A percentile compares a stretch with the other conserved stretches of the same genome.
These are phyloP conservation scores for Periconia sp. DNA, from an alignment of 2,329 filamentous ascomycete species.

Conservation along the genomic window DNA sequence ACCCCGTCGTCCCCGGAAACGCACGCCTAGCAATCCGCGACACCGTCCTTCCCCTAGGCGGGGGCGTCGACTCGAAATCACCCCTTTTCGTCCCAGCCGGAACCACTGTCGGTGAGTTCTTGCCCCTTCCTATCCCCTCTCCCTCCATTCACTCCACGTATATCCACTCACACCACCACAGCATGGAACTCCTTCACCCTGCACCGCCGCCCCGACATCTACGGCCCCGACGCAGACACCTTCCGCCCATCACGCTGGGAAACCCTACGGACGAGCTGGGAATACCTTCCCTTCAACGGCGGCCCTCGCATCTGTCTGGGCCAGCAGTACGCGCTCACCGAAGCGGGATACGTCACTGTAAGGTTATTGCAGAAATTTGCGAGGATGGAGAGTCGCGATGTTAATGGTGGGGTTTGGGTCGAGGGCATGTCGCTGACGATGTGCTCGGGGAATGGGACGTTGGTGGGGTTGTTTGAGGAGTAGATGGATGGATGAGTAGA, in stretches of 20 bases:
- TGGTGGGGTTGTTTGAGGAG: not conserved
- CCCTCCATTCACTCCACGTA: not conserved
- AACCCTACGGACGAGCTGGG: slow-evolving; percentile 37
- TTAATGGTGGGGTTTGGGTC: slow-evolving; percentile 25
- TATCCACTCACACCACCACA: not conserved
- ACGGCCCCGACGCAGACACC: slow-evolving; percentile 46
- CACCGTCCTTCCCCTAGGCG: slow-evolving; percentile 54
- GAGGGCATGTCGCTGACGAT: slow-evolving; percentile 21
- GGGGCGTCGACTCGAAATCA: slow-evolving; percentile 50
- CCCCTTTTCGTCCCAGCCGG: slow-evolving; percentile 56
- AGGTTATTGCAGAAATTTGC: slow-evolving; percentile 36
- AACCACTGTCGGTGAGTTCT: slow-evolving; percentile 35
- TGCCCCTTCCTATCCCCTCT: slow-evolving; percentile 36
- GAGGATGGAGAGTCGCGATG: slow-evolving; percentile 31
- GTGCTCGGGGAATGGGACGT: not conserved
- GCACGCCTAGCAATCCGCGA: slow-evolving; percentile 52
- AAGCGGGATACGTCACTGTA: slow-evolving; percentile 38
- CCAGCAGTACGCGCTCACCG: slow-evolving; percentile 40
- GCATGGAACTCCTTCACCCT: slow-evolving; percentile 37
- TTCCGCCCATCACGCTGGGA: slow-evolving; percentile 55
- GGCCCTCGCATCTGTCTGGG: slow-evolving; percentile 42
- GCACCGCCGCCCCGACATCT: not conserved
- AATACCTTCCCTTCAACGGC: slow-evolving; percentile 44
- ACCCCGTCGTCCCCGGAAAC: slow-evolving; percentile 59
- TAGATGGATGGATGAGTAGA: not conserved